Base-by-base conservation (phyloP, 805 yeast species). In the Scheffersomyces amazonensis region DNA sequence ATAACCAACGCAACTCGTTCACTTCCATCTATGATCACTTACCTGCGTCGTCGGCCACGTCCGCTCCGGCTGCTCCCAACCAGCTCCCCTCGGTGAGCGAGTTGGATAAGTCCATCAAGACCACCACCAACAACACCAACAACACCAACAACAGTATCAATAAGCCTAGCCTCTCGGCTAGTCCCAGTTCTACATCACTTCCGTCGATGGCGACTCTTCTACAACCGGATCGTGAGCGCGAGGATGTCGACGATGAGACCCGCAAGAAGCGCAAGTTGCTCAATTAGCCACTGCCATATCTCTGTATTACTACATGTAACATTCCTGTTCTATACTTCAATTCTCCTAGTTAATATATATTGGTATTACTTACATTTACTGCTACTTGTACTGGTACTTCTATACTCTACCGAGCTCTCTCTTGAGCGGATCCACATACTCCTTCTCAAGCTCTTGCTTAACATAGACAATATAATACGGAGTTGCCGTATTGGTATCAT, bases 381-480 rank as follows among this genome's bases (percentile, higher is more conserved):
- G n/a, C n/a, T n/a, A n/a, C n/a, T n/a, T n/a, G n/a, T n/a, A n/a
- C n/a, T n/a, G n/a, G n/a, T n/a, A n/a, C n/a, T n/a, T n/a, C n/a
- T n/a, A n/a, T n/a, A n/a, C n/a, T n/a, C n/a, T n/a, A n/a, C n/a
- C n/a, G n/a, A n/a, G n/a, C n/a, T n/a, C 51, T 41, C 93, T 70
- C 50, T 75, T 78, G 43, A 86, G 62, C 0, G 95, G 90, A 42
- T 83, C 82, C 24, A 84, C 74, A 39, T 75, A 71, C 11, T 69
- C 69, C 27, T 63, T 61, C 31, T 75, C 72, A 32, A 72, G 51
- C 16, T 78, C 84, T 33, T 83, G 80, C 49, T 78, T 78, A 20
- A 87, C 87, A 56, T 87, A 91, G 0, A 87, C 96, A 35, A 93
- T 69, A 58, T 87, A 91, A 53, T 91, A 91, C 3, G 99, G 98